Base-by-base conservation (phyloP, 2,329 filamentous ascomycete species). In the Graphilbum ipis-grandicollis region DNA sequence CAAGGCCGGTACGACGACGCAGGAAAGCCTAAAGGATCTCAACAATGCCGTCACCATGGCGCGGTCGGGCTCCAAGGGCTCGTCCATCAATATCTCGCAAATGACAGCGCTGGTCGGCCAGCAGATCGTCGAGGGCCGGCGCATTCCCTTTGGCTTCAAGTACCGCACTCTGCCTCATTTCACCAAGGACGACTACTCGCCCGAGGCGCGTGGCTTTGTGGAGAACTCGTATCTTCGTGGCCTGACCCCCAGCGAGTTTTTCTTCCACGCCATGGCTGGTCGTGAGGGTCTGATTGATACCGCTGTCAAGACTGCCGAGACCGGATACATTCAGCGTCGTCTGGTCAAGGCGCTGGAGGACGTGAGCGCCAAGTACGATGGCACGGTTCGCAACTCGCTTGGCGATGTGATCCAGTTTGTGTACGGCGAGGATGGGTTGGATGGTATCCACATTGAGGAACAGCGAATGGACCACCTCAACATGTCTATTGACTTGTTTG, bases 261-360 rank as follows among this genome's bases (percentile, higher is more conserved):
- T 94, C 65, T 98, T 98, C 70, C 90, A 98, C 71, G 90, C 90
- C 53, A 98, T 98, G 90, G 90, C 90, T 67, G 90, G 90, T 84
- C 77, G 90, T 65, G 90, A 98, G 62, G 90, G 90, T 93, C 69
- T 98, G 38, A 98, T 98, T 49, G 90, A 98, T 69, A 98, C 90
- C 36, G 90, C 90, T 46, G 92, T 98, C 60, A 98, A 98, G 71
- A 98, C 90, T 46, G 90, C 90, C 17, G 92, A 98, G 59, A 98
- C 92, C 40, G 90, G 90, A 60, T 98, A 98, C 56, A 98, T 98
- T 46, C 92, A 98, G 59, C 83, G 90, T 61, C 85, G 92, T 66
- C 71, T 98, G 33, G 90, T 98, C 51, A 98, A 98, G 61, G 92
- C 92, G 10, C 71, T 98, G 3, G 90, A 98, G 67, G 90, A 98